These are phyloP conservation scores for Globisporangium alternatum DNA, from an alignment of 352 stramenopile species.

Conservation along the genomic window DNA sequence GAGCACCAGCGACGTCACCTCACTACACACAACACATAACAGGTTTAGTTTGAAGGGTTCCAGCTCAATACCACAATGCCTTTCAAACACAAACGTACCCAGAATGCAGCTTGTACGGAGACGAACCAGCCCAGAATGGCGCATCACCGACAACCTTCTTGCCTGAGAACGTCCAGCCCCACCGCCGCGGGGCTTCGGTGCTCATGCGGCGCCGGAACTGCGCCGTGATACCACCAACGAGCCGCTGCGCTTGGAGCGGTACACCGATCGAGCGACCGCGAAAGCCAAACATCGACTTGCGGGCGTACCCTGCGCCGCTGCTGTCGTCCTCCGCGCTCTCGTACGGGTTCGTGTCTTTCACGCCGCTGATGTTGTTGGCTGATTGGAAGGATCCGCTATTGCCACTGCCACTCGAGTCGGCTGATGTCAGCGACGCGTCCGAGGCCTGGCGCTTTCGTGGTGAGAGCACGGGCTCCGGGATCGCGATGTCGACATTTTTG, in stretches of 20 bases:
- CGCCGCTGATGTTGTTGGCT: constrained; percentile 6
- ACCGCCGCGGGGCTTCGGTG: constrained; percentile 53
- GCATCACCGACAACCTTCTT: constrained; percentile 34
- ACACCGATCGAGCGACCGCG: constrained; percentile 52
- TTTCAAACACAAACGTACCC: constrained; percentile 31
- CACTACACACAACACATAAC: constrained; percentile 23
- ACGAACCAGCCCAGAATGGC: constrained; percentile 62
- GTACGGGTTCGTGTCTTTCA: constrained; percentile 13
- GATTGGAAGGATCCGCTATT: constrained; percentile 8
- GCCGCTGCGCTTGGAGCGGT: constrained; percentile 69
- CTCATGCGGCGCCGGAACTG: constrained; percentile 77
- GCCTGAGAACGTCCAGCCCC: constrained; percentile 69
- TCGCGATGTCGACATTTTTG: constrained; percentile 49
- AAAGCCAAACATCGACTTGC: constrained; percentile 75
- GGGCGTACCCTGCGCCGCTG: constrained; percentile 25
- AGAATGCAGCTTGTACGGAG: constrained; percentile 64
- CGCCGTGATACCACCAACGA: constrained; percentile 74
- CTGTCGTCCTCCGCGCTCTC: constrained; percentile 30
- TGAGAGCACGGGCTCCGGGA: constrained; percentile 35
- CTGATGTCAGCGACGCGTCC: constrained; percentile 1
- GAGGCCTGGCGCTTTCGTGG: constrained; percentile 25
- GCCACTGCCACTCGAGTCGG: not conserved
- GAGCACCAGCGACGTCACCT: constrained; percentile 68
- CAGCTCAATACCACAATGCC: not conserved
- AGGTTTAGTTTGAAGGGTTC: not conserved